phyloP scores from a whole-genome alignment of 208 protist genomes.

The Tritrichomonas foetus region DNA sequence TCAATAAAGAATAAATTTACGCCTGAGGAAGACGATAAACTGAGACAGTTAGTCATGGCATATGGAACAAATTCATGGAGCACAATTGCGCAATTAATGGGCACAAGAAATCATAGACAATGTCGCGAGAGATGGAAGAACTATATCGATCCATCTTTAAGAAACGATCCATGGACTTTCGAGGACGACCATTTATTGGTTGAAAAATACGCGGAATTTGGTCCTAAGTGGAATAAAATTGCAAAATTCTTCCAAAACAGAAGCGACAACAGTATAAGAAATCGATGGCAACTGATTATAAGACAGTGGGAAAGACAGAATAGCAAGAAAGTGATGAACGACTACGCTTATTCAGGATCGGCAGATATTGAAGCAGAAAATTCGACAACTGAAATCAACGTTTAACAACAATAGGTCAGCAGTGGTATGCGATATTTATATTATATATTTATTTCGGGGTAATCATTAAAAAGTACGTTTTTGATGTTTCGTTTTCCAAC shows the following conservation, averaged over 20 bases:
- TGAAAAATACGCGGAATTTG: background rate
- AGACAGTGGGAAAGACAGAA: background rate
- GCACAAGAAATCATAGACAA: background rate
- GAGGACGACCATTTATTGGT: background rate
- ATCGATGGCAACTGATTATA: background rate
- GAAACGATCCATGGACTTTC: background rate
- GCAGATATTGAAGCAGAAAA: no score
- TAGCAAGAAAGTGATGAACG: no score
- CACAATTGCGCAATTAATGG: background rate
- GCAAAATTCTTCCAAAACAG: conserved; percentile 2
- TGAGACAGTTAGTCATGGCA: background rate
- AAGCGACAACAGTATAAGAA: conserved; percentile 13
- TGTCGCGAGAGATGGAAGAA: no score
- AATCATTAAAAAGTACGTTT: no score
- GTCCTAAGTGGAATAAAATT: conserved; percentile 29
- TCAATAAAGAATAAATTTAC: conserved; percentile 12
- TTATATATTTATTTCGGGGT: no score
- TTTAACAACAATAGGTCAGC: no score
- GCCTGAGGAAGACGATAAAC: background rate
- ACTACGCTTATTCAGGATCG: no score
- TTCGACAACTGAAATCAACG: no score
- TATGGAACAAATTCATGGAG: conserved; percentile 7
- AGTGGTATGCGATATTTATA: no score
- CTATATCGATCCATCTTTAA: background rate
- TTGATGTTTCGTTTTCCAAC: no score